A percentile compares a stretch with the other conserved stretches of the same genome.
Conservation (phyloP, 2,329 filamentous ascomycete species). For the Aureobasidium sp. region DNA sequence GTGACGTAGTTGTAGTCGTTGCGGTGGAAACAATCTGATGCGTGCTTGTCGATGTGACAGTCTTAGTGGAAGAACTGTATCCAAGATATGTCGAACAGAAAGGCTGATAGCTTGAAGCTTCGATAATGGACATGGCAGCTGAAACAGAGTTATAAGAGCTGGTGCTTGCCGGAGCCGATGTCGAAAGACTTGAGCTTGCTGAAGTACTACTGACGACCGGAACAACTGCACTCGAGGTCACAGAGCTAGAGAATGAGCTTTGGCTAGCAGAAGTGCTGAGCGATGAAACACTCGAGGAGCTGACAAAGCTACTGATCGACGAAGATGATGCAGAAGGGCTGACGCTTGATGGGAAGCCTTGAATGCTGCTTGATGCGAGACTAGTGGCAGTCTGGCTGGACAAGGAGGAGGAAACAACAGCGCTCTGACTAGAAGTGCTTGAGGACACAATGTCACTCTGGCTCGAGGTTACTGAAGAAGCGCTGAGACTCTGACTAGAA, state of each 20-base stretch:
- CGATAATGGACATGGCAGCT: constrained; percentile 9
- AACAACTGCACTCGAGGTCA: not conserved
- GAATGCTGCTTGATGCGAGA: not conserved
- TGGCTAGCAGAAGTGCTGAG: not conserved
- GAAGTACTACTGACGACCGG: not conserved
- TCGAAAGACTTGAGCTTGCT: not conserved
- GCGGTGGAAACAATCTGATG: constrained; percentile 1
- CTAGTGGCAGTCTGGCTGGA: not conserved
- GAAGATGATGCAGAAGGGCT: not conserved
- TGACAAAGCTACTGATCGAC: not conserved
- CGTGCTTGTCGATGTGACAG: constrained; percentile 13
- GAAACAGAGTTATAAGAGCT: constrained; percentile 10
- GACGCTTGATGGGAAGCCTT: not conserved
- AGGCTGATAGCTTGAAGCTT: constrained; percentile 16
- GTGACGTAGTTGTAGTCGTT: not conserved
- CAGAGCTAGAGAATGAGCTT: not conserved
- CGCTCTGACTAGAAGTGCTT: not conserved
- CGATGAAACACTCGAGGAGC: not conserved
- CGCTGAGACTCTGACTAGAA: not conserved
- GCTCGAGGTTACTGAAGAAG: not conserved
- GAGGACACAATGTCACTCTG: not conserved
- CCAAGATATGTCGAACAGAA: constrained; percentile 19
- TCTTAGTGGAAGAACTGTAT: constrained; percentile 14
- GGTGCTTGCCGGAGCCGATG: not conserved
- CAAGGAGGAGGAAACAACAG: not conserved